phyloP scores from a whole-genome alignment of 1,284 basidiomycete species.

The Amylostereum areolatum region DNA sequence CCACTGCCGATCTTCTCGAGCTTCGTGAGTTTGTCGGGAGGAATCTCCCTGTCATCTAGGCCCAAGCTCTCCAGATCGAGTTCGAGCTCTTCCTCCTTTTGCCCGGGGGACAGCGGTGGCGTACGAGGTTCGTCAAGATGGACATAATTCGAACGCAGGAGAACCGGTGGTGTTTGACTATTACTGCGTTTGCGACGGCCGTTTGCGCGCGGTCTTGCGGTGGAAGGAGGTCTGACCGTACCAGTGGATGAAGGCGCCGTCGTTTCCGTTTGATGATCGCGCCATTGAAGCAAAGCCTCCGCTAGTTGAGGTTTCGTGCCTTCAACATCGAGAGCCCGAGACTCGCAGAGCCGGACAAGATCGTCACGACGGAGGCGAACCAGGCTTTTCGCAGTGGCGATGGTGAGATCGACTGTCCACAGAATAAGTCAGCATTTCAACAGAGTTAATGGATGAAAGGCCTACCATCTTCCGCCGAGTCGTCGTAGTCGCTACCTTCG shows the following conservation, averaged over 20 bases:
- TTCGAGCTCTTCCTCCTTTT: slow-evolving; percentile 71
- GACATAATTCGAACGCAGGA: slow-evolving; percentile 50
- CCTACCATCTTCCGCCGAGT: slow-evolving; percentile 13
- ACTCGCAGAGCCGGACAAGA: slow-evolving; percentile 82
- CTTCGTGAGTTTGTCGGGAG: slow-evolving; percentile 84
- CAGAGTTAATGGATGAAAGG: background rate
- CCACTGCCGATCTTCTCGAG: slow-evolving; percentile 97
- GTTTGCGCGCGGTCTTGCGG: slow-evolving; percentile 33
- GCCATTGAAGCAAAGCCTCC: slow-evolving; percentile 83
- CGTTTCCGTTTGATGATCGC: slow-evolving; percentile 54
- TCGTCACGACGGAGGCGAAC: slow-evolving; percentile 80
- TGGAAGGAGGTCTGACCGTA: slow-evolving; percentile 65
- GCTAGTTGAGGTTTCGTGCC: slow-evolving; percentile 92
- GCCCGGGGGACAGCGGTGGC: slow-evolving; percentile 43
- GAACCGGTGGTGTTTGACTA: slow-evolving; percentile 48
- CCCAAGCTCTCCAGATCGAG: slow-evolving; percentile 91
- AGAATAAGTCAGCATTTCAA: background rate
- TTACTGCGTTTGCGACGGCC: slow-evolving; percentile 42
- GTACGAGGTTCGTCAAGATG: slow-evolving; percentile 66
- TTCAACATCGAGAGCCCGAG: slow-evolving; percentile 70
- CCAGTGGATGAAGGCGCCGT: slow-evolving; percentile 62
- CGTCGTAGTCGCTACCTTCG: slow-evolving; percentile 28
- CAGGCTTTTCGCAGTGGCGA: slow-evolving; percentile 78
- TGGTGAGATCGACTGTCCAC: slow-evolving; percentile 61
- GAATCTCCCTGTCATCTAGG: slow-evolving; percentile 92